Evolutionary conservation across 2,329 filamentous ascomycete genomes (phyloP).

Genomic region (Fusarium agapanthi): DNA sequence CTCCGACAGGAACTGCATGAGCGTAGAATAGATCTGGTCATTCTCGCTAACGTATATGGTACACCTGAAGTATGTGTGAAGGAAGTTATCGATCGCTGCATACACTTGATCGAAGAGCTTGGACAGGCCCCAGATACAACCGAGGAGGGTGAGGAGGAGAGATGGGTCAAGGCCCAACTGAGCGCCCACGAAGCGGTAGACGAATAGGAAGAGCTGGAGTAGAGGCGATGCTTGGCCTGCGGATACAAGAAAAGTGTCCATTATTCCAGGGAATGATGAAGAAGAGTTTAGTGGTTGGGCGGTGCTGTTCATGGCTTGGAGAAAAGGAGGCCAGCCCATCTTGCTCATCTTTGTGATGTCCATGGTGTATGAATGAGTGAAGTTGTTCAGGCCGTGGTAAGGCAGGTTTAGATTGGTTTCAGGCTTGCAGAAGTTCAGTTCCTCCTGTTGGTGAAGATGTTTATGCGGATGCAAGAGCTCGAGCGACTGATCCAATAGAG

Average conservation of each 20-base stretch:
- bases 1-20: slow-evolving; percentile 66
- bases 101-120: slow-evolving; percentile 50
- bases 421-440: background rate
- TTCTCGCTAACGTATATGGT: slow-evolving; percentile 62
- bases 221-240: slow-evolving; percentile 55
- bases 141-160: slow-evolving; percentile 54
- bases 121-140: slow-evolving; percentile 57
- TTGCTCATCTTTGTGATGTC: slow-evolving; percentile 42
- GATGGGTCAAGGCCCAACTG: slow-evolving; percentile 61
- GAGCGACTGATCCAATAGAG: background rate
- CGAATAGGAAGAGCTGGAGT: slow-evolving; percentile 53
- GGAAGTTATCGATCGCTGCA: slow-evolving; percentile 45
- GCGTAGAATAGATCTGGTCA: slow-evolving; percentile 66
- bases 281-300: slow-evolving; percentile 33
- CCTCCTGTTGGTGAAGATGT: background rate
- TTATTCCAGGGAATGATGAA: slow-evolving; percentile 43
- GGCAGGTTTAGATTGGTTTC: background rate
- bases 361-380: slow-evolving; percentile 19
- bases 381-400: background rate
- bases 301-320: slow-evolving; percentile 35
- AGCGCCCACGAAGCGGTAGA: slow-evolving; percentile 56
- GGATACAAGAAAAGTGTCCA: slow-evolving; percentile 57
- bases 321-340: slow-evolving; percentile 43
- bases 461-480: background rate
- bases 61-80: slow-evolving; percentile 59